Evolutionary conservation across 208 protist genomes (phyloP), one percentile per base, ranked within the genome.

Genomic region (Acanthamoeba royreba): DNA sequence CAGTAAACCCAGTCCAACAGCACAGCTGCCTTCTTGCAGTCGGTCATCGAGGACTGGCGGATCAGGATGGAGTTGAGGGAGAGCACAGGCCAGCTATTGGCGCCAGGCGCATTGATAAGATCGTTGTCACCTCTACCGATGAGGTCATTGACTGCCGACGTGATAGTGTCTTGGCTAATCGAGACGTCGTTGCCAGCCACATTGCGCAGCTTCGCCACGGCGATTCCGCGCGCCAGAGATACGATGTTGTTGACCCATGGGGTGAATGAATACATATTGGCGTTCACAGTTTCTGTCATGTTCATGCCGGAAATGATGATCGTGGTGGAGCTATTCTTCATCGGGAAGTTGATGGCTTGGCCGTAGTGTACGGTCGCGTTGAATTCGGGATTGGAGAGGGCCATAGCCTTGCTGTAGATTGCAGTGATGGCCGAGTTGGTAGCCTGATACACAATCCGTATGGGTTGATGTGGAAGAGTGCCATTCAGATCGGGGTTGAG

Each of bases 1-100:
- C 85, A 91, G 43, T 91, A 91, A n/a, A 72, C 17, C 53, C 49
- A 91, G 13, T 91, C 85, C n/a, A 91, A 38, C n/a, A 91, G 52
- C 11, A 55, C 42, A 7, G 31, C 19, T 8, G 52, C 85, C 9
- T 38, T 17, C 35, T 31, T 49, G 28, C 85, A 91, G 53, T 91
- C 85, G 55, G 52, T 72, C 61, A 72, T 72, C 17, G 61, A 91
- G 28, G 38, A 38, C 42, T 63, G 40, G n/a, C 85, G 85, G n/a
- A 74, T 72, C 31, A 69, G 42, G 52, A 69, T 90, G 35, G 38
- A 91, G 52, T 63, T 91, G 85, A 91, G 19, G 33, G 53, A 35
- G 53, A 52, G 38, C 25, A 31, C 61, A 31, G 85, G 85, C 85
- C 85, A 91, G 45, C 85, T 91, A 45, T 43, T 31, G 61, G 33